Conservation (phyloP, 371 early-diverging fungal species). For the Mucor saturninus region DNA sequence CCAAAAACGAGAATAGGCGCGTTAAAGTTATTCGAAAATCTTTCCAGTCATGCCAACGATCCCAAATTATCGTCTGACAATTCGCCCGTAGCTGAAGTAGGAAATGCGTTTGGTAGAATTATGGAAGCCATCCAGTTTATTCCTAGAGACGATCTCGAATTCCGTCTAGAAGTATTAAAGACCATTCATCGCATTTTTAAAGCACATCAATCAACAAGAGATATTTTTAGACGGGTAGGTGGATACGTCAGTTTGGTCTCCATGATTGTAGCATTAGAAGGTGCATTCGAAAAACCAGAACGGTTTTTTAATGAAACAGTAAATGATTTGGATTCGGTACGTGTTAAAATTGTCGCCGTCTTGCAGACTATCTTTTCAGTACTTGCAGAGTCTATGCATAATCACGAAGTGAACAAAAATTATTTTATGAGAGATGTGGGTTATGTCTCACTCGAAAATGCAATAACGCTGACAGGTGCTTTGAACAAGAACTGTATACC, state of each 20-base stretch:
- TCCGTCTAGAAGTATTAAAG: conserved; percentile 60
- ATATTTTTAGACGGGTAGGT: conserved; percentile 65
- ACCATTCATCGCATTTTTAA: conserved; percentile 58
- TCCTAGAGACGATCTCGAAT: conserved; percentile 60
- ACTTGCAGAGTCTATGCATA: conserved; percentile 64
- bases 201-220: conserved; percentile 46
- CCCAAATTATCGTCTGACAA: neutral
- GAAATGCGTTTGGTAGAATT: conserved; percentile 52
- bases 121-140: conserved; percentile 67
- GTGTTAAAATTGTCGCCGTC: conserved; percentile 33
- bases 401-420: conserved; percentile 56
- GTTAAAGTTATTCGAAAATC: conserved; percentile 55
- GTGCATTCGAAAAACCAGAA: conserved; percentile 49
- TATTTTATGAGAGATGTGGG: conserved; percentile 63
- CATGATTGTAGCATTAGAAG: conserved; percentile 66
- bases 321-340: conserved; percentile 28
- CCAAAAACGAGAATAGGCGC: conserved; percentile 60
- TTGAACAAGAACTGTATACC: conserved; percentile 45
- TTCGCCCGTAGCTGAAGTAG: conserved; percentile 7
- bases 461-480: conserved; percentile 64
- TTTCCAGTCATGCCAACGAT: conserved; percentile 52
- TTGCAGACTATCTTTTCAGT: conserved; percentile 59
- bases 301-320: conserved; percentile 35
- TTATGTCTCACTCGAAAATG: conserved; percentile 63
- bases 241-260: conserved; percentile 72